A percentile compares a stretch with the other conserved stretches of the same genome.
Evolutionary conservation across 2,329 filamentous ascomycete genomes (phyloP).

Genomic region (Ophiostoma australiae): DNA sequence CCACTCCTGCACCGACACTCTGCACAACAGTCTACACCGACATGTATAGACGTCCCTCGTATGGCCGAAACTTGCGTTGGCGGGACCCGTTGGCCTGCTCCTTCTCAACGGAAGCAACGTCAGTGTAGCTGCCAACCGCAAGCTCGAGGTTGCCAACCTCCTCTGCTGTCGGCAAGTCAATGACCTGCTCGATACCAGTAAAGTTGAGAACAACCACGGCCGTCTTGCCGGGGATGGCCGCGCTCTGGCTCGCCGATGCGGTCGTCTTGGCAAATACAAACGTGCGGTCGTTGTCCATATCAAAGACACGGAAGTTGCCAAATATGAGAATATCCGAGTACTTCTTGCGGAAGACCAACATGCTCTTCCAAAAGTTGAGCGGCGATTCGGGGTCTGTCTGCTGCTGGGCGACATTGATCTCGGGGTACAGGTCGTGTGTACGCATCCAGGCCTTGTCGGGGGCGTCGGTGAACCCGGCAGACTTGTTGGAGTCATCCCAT

Average conservation of each 20-base stretch:
- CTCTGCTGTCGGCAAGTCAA: conserved; percentile 30
- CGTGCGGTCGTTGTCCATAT: conserved; percentile 42
- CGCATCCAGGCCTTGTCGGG: conserved; percentile 54
- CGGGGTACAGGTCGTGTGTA: conserved; percentile 52
- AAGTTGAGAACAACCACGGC: conserved; percentile 43
- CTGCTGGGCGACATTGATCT: conserved; percentile 54
- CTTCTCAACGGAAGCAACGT: conserved; percentile 26
- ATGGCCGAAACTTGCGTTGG: conserved; percentile 32
- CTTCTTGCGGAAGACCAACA: conserved; percentile 50
- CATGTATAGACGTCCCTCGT: conserved; percentile 37
- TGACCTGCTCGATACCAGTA: conserved; percentile 36
- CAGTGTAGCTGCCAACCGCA: conserved; percentile 34
- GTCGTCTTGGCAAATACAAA: conserved; percentile 44
- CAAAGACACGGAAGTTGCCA: conserved; percentile 52
- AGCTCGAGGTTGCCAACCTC: conserved; percentile 27
- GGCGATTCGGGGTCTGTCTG: conserved; percentile 43
- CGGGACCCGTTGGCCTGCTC: conserved; percentile 12
- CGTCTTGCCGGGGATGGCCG: neutral
- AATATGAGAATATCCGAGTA: conserved; percentile 57
- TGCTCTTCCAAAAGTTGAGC: conserved; percentile 56
- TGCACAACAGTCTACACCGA: conserved; percentile 5
- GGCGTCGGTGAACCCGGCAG: conserved; percentile 57
- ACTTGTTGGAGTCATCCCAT: conserved; percentile 48
- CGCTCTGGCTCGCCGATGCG: conserved; percentile 19
- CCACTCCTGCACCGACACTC: neutral